phyloP scores from a whole-genome alignment of 371 early-diverging fungal species.

The Coemansia linderi region DNA sequence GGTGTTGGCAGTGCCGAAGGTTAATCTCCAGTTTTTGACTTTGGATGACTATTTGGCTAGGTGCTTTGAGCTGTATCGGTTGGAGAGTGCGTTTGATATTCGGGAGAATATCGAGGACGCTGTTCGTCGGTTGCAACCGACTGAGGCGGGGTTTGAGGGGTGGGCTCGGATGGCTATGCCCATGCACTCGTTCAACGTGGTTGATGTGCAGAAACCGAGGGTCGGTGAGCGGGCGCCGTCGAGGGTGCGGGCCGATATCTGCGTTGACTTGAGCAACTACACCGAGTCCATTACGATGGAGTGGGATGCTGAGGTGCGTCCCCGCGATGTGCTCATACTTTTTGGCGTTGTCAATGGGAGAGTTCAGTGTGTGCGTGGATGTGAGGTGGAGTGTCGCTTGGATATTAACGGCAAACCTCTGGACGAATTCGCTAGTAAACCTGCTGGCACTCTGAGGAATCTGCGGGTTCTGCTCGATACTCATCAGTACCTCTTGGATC shows the following conservation, averaged over 20 bases:
- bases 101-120: slow-evolving; percentile 89
- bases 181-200: slow-evolving; percentile 64
- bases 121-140: slow-evolving; percentile 76
- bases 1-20: slow-evolving; percentile 76
- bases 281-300: slow-evolving; percentile 73
- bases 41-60: slow-evolving; percentile 87
- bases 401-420: slow-evolving; percentile 73
- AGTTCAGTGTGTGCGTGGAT: slow-evolving; percentile 78
- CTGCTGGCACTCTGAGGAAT: slow-evolving; percentile 57
- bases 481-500: slow-evolving; percentile 76
- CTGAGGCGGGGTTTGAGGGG: slow-evolving; percentile 65
- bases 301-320: slow-evolving; percentile 81
- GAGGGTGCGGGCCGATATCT: slow-evolving; percentile 75
- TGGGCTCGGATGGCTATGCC: slow-evolving; percentile 91
- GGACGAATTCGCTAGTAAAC: slow-evolving; percentile 52
- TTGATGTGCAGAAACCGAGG: slow-evolving; percentile 74
- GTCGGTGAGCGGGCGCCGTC: slow-evolving; percentile 77
- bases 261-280: slow-evolving; percentile 65
- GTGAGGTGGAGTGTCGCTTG: slow-evolving; percentile 77
- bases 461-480: slow-evolving; percentile 82
- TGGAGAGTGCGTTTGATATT: slow-evolving; percentile 81
- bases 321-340: slow-evolving; percentile 82
- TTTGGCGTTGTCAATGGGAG: slow-evolving; percentile 61
- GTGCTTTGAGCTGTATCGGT: slow-evolving; percentile 77
- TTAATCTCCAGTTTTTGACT: slow-evolving; percentile 91